A percentile compares a stretch with the other conserved stretches of the same genome.
Conservation (phyloP, 495 filamentous ascomycete genomes). For the Tuber calosporum region DNA sequence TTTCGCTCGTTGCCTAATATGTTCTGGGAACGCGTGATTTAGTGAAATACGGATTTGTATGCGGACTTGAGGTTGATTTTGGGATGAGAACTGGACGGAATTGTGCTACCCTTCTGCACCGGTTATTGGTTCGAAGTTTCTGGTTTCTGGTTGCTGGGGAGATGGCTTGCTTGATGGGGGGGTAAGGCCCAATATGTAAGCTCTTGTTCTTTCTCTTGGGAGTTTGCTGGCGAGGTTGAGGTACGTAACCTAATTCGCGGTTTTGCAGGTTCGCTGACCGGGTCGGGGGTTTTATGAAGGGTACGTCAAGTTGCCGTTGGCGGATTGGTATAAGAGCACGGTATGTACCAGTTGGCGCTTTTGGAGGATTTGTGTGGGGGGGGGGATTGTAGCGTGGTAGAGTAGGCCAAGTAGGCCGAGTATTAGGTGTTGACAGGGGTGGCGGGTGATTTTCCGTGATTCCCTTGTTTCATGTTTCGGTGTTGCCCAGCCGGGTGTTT, state of each 20-base stretch:
- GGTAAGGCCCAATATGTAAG: conserved; percentile 51
- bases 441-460: not conserved
- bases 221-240: not conserved
- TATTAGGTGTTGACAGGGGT: not conserved
- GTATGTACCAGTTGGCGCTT: not conserved
- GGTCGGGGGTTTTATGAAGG: conserved; percentile 48
- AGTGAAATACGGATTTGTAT: conserved; percentile 17
- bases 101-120: conserved; percentile 54
- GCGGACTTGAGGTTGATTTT: conserved; percentile 41
- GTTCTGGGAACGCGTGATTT: conserved; percentile 15
- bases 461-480: not conserved
- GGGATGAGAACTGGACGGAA: conserved; percentile 51
- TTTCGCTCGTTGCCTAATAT: conserved; percentile 49
- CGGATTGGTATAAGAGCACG: conserved; percentile 44
- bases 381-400: conserved; percentile 7
- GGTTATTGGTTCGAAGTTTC: conserved; percentile 52
- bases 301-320: conserved; percentile 48
- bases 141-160: conserved; percentile 49
- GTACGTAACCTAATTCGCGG: not conserved
- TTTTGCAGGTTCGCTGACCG: conserved; percentile 21
- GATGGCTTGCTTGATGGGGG: conserved; percentile 51
- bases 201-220: conserved; percentile 41
- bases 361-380: not conserved
- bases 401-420: conserved; percentile 19
- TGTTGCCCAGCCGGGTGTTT: not conserved